phyloP scores from a whole-genome alignment of 2,329 filamentous ascomycete species.

The Trichoderma gracile region DNA sequence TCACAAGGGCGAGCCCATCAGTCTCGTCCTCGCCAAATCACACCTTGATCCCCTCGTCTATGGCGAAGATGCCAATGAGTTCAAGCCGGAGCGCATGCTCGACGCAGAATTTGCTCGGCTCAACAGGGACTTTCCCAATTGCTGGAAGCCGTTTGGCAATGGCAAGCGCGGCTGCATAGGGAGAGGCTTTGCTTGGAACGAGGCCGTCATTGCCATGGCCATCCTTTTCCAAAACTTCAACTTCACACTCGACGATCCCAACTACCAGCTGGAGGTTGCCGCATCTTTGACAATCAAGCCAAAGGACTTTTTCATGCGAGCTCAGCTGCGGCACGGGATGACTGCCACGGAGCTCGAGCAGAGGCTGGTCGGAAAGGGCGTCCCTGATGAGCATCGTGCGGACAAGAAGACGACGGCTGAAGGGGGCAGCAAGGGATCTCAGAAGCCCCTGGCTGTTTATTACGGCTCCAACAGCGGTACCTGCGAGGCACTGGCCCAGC shows the following conservation, averaged over 20 bases:
- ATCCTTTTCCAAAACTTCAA: conserved; percentile 72
- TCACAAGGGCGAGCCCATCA: conserved; percentile 51
- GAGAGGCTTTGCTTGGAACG: conserved; percentile 73
- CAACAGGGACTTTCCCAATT: conserved; percentile 60
- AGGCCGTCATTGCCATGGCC: conserved; percentile 61
- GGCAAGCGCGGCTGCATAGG: conserved; percentile 72
- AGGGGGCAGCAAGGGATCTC: conserved; percentile 21
- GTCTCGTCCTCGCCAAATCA: conserved; percentile 52
- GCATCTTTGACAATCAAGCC: conserved; percentile 64
- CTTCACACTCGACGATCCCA: conserved; percentile 61
- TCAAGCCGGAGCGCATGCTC: conserved; percentile 71
- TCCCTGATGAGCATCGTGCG: conserved; percentile 21
- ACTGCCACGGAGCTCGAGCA: conserved; percentile 50
- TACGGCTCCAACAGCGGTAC: conserved; percentile 77
- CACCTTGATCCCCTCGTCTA: conserved; percentile 66
- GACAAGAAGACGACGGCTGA: conserved; percentile 5
- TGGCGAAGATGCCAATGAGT: conserved; percentile 64
- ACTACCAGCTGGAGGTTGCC: conserved; percentile 57
- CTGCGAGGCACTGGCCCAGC: conserved; percentile 68
- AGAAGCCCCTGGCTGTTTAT: conserved; percentile 60
- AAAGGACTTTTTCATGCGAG: conserved; percentile 63
- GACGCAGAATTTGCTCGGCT: conserved; percentile 65
- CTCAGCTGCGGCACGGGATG: conserved; percentile 52
- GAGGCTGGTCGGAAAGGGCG: conserved; percentile 42
- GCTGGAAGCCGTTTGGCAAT: conserved; percentile 75